Evolutionary conservation across 306 rosid species (phyloP), one percentile per base, ranked within the genome.

Genomic region (Sesbania bispinosa): DNA sequence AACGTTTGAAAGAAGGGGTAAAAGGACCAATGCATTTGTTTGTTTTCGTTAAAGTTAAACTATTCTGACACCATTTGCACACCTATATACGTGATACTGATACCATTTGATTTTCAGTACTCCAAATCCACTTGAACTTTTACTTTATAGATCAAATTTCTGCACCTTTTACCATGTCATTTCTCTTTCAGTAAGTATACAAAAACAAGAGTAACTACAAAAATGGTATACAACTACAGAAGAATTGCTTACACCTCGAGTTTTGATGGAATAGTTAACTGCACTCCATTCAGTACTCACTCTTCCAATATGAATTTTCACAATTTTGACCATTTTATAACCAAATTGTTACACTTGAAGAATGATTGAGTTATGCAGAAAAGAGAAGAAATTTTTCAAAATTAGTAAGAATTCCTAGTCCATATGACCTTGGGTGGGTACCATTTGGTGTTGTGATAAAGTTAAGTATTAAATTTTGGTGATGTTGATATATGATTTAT

Each of bases 11-110:
- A 62, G 51, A 16, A 21, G 50, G 57, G 71, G 62, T 39, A 71
- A 58, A 71, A 75, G 75, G 62, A 48, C 78, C 65, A 50, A 38
- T 35, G 33, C 50, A 29, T 71, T 59, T 63, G 59, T 50, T 73
- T 57, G 16, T 62, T 50, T 19, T 46, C 21, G 24, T 35, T 30
- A 46, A 47, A 46, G 53, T 36, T 15, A 36, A 35, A 26, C 71
- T 48, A 20, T 36, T 59, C 75, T 76, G 75, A 47, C 75, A n/a
- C n/a, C n/a, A n/a, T n/a, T n/a, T n/a, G n/a, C n/a, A 42, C 50
- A 54, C 10, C n/a, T n/a, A n/a, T 39, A 52, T 18, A 19, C 43
- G 10, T 32, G 26, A 73, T 41, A 60, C 0, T 18, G 24, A 11
- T 23, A 35, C 36, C n/a, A 63, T 63, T 48, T 36, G 27, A 11